Base-by-base conservation (phyloP, 2,329 filamentous ascomycete species). In the Colletotrichum sp. region DNA sequence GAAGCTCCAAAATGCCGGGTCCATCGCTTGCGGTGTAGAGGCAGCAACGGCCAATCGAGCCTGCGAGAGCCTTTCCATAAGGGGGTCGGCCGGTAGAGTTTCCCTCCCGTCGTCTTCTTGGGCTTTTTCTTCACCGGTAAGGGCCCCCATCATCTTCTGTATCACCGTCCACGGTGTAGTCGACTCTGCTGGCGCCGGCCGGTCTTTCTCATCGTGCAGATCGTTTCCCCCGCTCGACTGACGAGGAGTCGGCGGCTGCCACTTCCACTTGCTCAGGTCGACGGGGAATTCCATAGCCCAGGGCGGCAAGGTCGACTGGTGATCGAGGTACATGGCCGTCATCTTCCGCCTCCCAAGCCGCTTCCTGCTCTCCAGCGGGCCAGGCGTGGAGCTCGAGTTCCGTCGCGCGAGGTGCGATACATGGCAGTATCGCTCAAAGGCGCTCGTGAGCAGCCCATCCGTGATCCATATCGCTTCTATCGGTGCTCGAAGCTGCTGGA, bases 401-500 rank as follows among this genome's bases (percentile, higher is more conserved):
- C 85, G 83, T 21, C 80, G 80, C 32, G 71, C 75, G 60, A 75
- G 60, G 49, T 76, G 75, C 9, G 83, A 85, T 2, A 81, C 76
- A 52, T 80, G 78, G 68, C 81, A 86, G 79, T 86, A 89, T 21
- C 86, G 85, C 63, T 88, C 86, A 78, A 92, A 90, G 4, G 89
- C 88, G 68, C 84, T 83, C 28, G 85, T 82, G 16, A 94, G 86
- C 28, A 90, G 79, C 62, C 90, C 86, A 79, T 94, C 92, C 34
- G 89, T 88, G 77, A 93, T 88, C 91, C 92, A 93, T 78, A 92
- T 80, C 59, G 86, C 84, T 68, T 90, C 88, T 74, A 79, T 78
- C 13, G 85, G 79, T 24, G 84, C 79, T 59, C 82, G 78, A 57
- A 87, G 80, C 60, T 64, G 69, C 76, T 87, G 86, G 80, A 87